Base-by-base conservation (phyloP, 225 moss, liverwort and hornwort species). In the Pseudoscleropodium purum region DNA sequence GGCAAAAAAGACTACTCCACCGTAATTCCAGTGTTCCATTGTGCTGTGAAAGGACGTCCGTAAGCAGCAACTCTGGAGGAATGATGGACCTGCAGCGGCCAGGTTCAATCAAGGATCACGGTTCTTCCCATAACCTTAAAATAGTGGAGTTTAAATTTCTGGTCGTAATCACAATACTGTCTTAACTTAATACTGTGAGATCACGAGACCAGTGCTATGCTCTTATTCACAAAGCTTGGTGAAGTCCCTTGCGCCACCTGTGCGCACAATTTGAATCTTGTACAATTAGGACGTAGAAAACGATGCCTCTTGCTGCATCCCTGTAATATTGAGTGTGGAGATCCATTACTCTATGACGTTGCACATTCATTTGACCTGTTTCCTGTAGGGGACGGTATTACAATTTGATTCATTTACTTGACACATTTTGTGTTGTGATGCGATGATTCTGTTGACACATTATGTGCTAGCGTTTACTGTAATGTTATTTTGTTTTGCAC, bases 1-100 rank as follows among this genome's bases (percentile, higher is more conserved):
- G 43, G 92, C 94, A 49, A 96, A 91, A 89, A 98, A 94, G 92
- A 75, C 93, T 41, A 85, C 75, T 77, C 91, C 74, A 81, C 86
- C 73, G 34, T 90, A 90, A 85, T 74, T 83, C 68, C 86, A 80
- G n/a, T 63, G 79, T 74, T 84, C 84, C 84, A 74, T 66, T 61
- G 64, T 83, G 85, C 88, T 88, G 81, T 78, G 59, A 84, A 83
- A 91, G 91, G 85, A 89, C 88, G 25, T 88, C 79, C 43, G 52
- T 79, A 81, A 26, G 85, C 63, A 87, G 89, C 87, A 82, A 88
- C 83, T 59, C 51, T 43, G 72, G 81, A 75, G 88, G 65, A 87
- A 56, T 87, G 85, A 79, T 73, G 84, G 52, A 84, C 67, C 74
- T 92, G 76, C 81, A 61, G 83, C 85, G 69, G 70, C 79, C 84